phyloP scores from a whole-genome alignment of 345 rosid genomes.

The Lepidium aucheri region DNA sequence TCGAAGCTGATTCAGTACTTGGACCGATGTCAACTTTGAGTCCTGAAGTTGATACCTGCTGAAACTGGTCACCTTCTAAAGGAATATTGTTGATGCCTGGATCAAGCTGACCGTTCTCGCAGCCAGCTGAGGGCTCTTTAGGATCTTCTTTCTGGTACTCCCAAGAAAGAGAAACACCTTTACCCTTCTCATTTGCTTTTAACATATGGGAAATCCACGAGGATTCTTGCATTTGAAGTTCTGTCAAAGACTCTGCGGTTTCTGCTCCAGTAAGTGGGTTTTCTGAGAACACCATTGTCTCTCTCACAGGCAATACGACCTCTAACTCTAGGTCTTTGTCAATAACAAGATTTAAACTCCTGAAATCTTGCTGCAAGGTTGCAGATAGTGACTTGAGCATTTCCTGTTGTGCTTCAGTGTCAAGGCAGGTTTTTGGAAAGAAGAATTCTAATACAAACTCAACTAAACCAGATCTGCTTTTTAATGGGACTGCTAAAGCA shows the following conservation, averaged over 20 bases:
- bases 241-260: slow-evolving; percentile 31
- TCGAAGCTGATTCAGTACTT: slow-evolving; percentile 25
- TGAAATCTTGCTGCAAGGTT: slow-evolving; percentile 45
- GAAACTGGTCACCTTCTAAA: slow-evolving; percentile 33
- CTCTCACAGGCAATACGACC: slow-evolving; percentile 30
- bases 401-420: slow-evolving; percentile 36
- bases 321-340: slow-evolving; percentile 49
- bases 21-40: slow-evolving; percentile 25
- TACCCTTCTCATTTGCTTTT: slow-evolving; percentile 56
- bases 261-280: slow-evolving; percentile 10
- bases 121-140: slow-evolving; percentile 35
- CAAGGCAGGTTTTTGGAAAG: slow-evolving; percentile 61
- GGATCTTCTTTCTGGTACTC: slow-evolving; percentile 52
- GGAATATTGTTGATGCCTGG: slow-evolving; percentile 24
- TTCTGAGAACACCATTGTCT: slow-evolving; percentile 28
- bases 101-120: slow-evolving; percentile 35
- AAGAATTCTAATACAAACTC: slow-evolving; percentile 82
- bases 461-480: slow-evolving; percentile 34
- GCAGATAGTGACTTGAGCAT: slow-evolving; percentile 41
- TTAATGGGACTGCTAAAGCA: slow-evolving; percentile 73
- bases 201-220: slow-evolving; percentile 52
- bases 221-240: slow-evolving; percentile 35
- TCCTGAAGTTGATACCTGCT: slow-evolving; percentile 27
- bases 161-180: slow-evolving; percentile 54
- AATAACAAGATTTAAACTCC: slow-evolving; percentile 41